These are phyloP conservation scores for Endogone sp. DNA, from an alignment of 192 early-diverging fungal genomes.

Conservation along the genomic window DNA sequence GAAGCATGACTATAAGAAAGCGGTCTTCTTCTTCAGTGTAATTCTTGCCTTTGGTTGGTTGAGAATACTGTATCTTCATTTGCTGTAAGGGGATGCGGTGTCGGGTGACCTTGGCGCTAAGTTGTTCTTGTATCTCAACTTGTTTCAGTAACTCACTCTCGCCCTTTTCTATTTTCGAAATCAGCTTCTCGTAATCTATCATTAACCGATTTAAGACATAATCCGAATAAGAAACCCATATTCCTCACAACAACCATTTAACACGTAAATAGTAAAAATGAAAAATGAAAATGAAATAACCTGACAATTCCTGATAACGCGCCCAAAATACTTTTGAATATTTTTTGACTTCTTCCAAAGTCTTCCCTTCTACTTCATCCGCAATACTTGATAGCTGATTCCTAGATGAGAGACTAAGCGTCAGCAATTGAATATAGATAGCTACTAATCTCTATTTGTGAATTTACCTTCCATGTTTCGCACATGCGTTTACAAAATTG, in stretches of 20 bases:
- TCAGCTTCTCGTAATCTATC: conserved; percentile 77
- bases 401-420: conserved; percentile 29
- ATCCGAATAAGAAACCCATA: no score
- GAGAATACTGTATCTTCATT: conserved; percentile 83
- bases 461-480: conserved; percentile 80
- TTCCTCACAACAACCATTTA: no score
- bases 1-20: conserved; percentile 86
- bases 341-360: conserved; percentile 73
- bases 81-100: conserved; percentile 84
- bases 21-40: conserved; percentile 98
- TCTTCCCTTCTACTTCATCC: conserved; percentile 90
- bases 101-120: conserved; percentile 71
- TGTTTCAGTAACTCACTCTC: conserved; percentile 77
- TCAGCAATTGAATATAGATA: no score
- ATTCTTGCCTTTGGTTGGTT: conserved; percentile 80
- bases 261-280: no score
- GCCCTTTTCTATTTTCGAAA: conserved; percentile 85
- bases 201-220: no score
- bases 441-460: no score
- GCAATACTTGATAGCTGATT: conserved; percentile 71
- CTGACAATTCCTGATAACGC: conserved; percentile 80
- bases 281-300: conserved; percentile 19
- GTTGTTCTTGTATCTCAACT: conserved; percentile 77
- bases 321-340: conserved; percentile 90
- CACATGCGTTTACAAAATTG: conserved; percentile 80